Evolutionary conservation across 345 rosid genomes (phyloP), one percentile per base, ranked within the genome.

Genomic region (Clausena lansium): DNA sequence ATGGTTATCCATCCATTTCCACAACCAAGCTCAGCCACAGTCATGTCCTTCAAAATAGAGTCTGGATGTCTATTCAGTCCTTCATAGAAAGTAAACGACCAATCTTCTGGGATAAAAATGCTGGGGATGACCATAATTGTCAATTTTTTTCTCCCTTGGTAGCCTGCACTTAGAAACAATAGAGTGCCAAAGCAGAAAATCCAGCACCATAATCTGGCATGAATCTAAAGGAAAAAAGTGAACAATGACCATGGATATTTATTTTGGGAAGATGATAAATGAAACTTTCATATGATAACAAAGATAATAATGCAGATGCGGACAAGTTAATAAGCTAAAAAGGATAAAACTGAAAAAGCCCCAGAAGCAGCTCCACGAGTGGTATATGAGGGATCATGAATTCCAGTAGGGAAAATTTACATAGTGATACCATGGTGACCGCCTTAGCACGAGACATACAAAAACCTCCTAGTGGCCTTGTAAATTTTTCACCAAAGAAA

Each of bases 131-230:
- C n/a, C n/a, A n/a, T n/a, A n/a, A n/a, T n/a, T n/a, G n/a, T n/a
- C n/a, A n/a, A n/a, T n/a, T n/a, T n/a, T n/a, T n/a, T n/a, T n/a
- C 98, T 84, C 61, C 91, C 84, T 75, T 76, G 88, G 78, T 82
- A 87, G 68, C 93, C 99, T 92, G 86, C 58, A 82, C 61, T 60
- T 47, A 41, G 64, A 62, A 70, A 78, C 50, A 79, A 52, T 52
- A 72, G 28, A 39, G 76, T 33, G 50, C 73, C 67, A 75, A 69
- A 75, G 73, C 20, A 32, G 47, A 58, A 67, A 63, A 71, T 47
- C 59, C 35, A 19, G 27, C 28, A 35, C 27, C 71, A 38, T 67
- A 24, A 73, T 65, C 59, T 25, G 17, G 11, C 67, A 39, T n/a
- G 54, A 57, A 57, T 28, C 13, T 5, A 71, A 13, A 33, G 52